phyloP scores from a whole-genome alignment of 495 filamentous ascomycete genomes.

The Tuber aestivum region DNA sequence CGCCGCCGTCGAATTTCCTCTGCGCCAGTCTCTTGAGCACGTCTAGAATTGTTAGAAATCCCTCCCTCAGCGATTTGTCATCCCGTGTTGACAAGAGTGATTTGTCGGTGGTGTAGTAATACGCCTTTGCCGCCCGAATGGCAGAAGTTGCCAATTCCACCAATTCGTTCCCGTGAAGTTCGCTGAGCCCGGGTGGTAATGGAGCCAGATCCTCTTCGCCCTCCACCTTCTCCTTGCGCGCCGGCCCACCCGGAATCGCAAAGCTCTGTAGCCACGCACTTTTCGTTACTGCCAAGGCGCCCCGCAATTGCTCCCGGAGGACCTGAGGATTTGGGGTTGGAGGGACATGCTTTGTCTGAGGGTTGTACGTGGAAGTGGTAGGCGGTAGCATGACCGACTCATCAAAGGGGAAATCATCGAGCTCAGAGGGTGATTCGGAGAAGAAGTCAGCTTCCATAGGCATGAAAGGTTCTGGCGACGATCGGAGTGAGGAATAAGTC shows the following conservation, averaged over 20 bases:
- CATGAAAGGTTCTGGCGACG: constrained; percentile 41
- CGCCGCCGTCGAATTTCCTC: constrained; percentile 78
- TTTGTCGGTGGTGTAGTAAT: constrained; percentile 55
- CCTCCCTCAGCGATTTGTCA: constrained; percentile 47
- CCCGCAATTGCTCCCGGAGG: constrained; percentile 66
- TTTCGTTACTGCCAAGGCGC: constrained; percentile 58
- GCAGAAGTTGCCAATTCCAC: constrained; percentile 87
- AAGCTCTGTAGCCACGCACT: constrained; percentile 55
- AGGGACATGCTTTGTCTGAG: constrained; percentile 76
- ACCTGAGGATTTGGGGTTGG: constrained; percentile 76
- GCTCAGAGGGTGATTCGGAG: constrained; percentile 53
- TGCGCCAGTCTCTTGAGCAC: constrained; percentile 83
- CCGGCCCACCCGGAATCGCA: constrained; percentile 36
- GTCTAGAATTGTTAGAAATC: constrained; percentile 79
- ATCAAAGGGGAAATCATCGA: constrained; percentile 54
- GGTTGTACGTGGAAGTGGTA: constrained; percentile 91
- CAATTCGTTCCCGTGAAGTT: constrained; percentile 85
- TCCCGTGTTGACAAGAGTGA: constrained; percentile 40
- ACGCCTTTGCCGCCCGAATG: constrained; percentile 88
- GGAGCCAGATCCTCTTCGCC: constrained; percentile 39
- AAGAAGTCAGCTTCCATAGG: constrained; percentile 38
- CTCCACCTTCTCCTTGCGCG: constrained; percentile 41
- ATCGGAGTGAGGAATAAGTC: constrained; percentile 43
- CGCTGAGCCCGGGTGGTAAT: constrained; percentile 60
- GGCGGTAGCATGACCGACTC: constrained; percentile 80